Conservation (phyloP, 192 early-diverging fungal species). For the Umbelopsis vinacea region DNA sequence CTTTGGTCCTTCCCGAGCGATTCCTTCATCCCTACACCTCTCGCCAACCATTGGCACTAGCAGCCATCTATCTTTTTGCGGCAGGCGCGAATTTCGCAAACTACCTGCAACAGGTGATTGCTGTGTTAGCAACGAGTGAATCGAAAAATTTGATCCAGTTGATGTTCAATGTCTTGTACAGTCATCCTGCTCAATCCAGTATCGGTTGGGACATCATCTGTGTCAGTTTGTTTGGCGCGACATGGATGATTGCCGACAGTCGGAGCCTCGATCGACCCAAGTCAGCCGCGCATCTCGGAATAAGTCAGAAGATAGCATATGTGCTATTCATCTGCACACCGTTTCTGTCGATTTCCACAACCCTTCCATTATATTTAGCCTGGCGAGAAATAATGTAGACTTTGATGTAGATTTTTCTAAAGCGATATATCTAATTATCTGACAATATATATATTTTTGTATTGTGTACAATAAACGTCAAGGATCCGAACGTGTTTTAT, state of each 20-base stretch:
- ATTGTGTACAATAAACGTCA: too few species aligned
- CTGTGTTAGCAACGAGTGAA: neutral
- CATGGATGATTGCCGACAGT: constrained; percentile 29
- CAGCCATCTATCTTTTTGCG: constrained; percentile 18
- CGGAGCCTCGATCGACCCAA: neutral
- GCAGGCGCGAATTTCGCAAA: constrained; percentile 29
- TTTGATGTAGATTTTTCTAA: neutral
- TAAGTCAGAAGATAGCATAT: constrained; percentile 9
- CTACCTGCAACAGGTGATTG: constrained; percentile 12
- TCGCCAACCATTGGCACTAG: neutral
- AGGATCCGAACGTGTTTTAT: neutral
- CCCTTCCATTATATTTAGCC: constrained; percentile 37
- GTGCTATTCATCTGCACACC: constrained; percentile 4
- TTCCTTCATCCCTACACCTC: neutral
- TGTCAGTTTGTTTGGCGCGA: constrained; percentile 22
- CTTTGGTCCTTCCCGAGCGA: neutral
- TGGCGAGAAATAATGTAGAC: constrained; percentile 20
- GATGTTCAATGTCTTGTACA: constrained; percentile 21
- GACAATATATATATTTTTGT: neutral
- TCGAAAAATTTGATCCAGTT: neutral
- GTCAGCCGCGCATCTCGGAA: neutral
- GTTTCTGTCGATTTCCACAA: constrained; percentile 24
- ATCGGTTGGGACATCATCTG: constrained; percentile 36
- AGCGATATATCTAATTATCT: too few species aligned
- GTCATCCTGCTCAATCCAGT: constrained; percentile 35